Evolutionary conservation across 2,329 filamentous ascomycete genomes (phyloP).

Genomic region (Botryosphaeria dothidea): DNA sequence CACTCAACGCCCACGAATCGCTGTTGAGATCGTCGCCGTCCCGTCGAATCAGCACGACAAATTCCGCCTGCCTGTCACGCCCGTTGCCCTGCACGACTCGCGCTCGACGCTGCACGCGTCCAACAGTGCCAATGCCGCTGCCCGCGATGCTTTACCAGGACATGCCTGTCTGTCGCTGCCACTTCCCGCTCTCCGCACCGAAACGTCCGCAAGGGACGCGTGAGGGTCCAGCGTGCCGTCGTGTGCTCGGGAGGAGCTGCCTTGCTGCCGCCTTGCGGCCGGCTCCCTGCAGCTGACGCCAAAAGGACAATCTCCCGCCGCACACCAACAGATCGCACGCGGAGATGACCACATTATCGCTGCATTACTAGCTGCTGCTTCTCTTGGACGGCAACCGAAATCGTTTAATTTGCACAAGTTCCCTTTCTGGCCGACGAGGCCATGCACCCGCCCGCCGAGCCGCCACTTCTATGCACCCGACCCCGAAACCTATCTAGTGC

Average conservation of each 20-base stretch:
- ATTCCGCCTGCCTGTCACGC: not conserved
- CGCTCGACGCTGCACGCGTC: not conserved
- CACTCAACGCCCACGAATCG: not conserved
- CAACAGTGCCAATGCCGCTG: not conserved
- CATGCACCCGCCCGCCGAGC: not conserved
- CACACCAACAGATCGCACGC: slow-evolving; percentile 4
- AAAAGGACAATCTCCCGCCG: slow-evolving; percentile 12
- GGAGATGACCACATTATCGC: slow-evolving; percentile 5
- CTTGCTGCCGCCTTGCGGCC: not conserved
- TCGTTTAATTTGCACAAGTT: slow-evolving; percentile 2
- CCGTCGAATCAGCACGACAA: not conserved
- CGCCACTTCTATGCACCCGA: not conserved
- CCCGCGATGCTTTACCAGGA: not conserved
- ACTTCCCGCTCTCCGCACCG: not conserved
- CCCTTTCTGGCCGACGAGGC: not conserved
- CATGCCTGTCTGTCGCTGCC: not conserved
- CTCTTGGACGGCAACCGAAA: slow-evolving; percentile 12
- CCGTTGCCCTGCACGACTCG: slow-evolving; percentile 5
- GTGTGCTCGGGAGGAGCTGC: not conserved
- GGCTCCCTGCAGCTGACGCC: not conserved
- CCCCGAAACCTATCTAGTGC: not conserved
- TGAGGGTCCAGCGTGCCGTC: not conserved
- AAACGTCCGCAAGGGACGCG: slow-evolving; percentile 8
- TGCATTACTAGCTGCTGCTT: slow-evolving; percentile 13
- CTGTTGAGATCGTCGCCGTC: not conserved